Percentiles rank a stretch among this genome's conserved stretches.
phyloP scores from a whole-genome alignment of 345 rosid species.

The Syzygium grande region DNA sequence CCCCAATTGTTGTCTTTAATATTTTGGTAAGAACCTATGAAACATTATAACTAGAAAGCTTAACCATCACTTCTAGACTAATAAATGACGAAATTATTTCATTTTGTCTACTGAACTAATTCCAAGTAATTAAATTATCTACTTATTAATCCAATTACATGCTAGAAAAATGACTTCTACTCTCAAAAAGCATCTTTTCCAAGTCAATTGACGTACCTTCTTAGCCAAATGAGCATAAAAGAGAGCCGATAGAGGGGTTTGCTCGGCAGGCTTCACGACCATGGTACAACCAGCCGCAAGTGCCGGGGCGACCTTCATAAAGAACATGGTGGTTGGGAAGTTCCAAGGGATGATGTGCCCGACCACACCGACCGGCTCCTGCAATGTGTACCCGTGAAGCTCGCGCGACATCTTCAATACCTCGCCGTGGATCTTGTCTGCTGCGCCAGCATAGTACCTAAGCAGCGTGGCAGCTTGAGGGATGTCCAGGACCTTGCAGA shows the following conservation, averaged over 20 bases:
- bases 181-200: not conserved
- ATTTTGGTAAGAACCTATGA: not conserved
- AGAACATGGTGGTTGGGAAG: constrained; percentile 56
- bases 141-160: not conserved
- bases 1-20: not conserved
- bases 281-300: constrained; percentile 90
- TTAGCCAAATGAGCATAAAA: constrained; percentile 58
- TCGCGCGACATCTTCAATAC: constrained; percentile 48
- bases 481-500: constrained; percentile 38
- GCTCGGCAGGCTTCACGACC: constrained; percentile 87
- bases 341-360: constrained; percentile 94
- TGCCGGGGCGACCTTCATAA: constrained; percentile 57
- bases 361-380: constrained; percentile 76
- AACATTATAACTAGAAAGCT: not conserved
- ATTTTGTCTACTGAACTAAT: not conserved
- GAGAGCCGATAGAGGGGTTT: constrained; percentile 82
- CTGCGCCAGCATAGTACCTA: constrained; percentile 82
- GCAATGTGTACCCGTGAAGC: constrained; percentile 65
- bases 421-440: constrained; percentile 85
- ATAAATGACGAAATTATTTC: not conserved
- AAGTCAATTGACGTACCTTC: constrained; percentile 8
- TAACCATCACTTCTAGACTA: not conserved
- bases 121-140: not conserved
- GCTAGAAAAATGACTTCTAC: not conserved
- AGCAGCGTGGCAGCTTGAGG: constrained; percentile 25